Evolutionary conservation across 306 rosid genomes (phyloP).

Genomic region (Trifolium subterraneum): DNA sequence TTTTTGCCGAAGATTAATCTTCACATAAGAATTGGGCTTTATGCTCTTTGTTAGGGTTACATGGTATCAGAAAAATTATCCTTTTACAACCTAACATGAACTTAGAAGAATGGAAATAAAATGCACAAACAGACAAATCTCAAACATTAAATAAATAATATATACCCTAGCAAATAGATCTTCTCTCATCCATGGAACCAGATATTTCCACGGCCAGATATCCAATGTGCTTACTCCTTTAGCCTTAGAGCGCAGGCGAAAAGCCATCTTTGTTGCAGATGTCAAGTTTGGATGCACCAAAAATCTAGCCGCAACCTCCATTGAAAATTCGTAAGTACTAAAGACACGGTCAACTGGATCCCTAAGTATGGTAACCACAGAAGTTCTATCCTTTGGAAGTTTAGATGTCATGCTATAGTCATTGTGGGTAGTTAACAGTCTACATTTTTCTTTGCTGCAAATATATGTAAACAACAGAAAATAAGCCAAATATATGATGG

Average conservation of each 20-base stretch:
- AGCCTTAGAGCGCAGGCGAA: slow-evolving; percentile 60
- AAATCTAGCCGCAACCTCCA: slow-evolving; percentile 99
- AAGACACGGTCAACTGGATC: slow-evolving; percentile 91
- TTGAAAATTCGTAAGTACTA: slow-evolving; percentile 88
- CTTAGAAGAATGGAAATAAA: slow-evolving; percentile 18
- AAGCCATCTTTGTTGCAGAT: slow-evolving; percentile 77
- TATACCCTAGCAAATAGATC: slow-evolving; percentile 88
- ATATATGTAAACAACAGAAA: slow-evolving; percentile 19
- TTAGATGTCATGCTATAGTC: slow-evolving; percentile 90
- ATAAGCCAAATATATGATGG: slow-evolving; percentile 10
- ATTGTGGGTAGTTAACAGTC: slow-evolving; percentile 90
- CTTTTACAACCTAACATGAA: slow-evolving; percentile 17
- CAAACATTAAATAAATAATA: slow-evolving; percentile 12
- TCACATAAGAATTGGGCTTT: slow-evolving; percentile 18
- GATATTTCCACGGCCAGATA: slow-evolving; percentile 99
- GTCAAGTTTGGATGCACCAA: slow-evolving; percentile 94
- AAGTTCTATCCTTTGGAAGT: slow-evolving; percentile 84
- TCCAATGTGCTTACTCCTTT: slow-evolving; percentile 90
- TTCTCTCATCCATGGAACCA: slow-evolving; percentile 97
- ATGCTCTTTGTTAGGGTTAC: slow-evolving; percentile 19
- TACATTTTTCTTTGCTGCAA: slow-evolving; percentile 80
- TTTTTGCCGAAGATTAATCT: slow-evolving; percentile 32
- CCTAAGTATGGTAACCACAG: slow-evolving; percentile 95
- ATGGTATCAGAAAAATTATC: neutral
- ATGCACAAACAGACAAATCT: slow-evolving; percentile 10